Percentiles rank a stretch among this genome's conserved stretches.
These are phyloP conservation scores for Penicillium decumbens DNA, from an alignment of 2,329 filamentous ascomycete genomes.

Conservation along the genomic window DNA sequence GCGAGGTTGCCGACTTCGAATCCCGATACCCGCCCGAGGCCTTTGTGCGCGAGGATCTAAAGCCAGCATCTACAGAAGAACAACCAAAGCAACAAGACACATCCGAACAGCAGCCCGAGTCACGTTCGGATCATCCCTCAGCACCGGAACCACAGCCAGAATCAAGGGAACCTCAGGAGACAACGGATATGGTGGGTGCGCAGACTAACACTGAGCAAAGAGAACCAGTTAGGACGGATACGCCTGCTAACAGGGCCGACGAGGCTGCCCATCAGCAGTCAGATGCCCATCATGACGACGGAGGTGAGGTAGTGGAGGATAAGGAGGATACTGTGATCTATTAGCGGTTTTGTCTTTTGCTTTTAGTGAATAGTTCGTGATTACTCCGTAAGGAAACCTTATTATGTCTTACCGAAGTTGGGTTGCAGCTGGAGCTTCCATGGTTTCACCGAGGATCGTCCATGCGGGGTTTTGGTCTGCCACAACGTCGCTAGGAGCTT, in stretches of 20 bases:
- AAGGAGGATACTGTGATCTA: constrained; percentile 92
- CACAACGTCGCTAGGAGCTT: not conserved
- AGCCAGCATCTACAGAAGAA: constrained; percentile 10
- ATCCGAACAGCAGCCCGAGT: constrained; percentile 16
- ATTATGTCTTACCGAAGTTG: not conserved
- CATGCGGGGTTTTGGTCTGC: constrained; percentile 4
- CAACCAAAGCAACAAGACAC: constrained; percentile 25
- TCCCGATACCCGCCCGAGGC: constrained; percentile 39
- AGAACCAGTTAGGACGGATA: constrained; percentile 16
- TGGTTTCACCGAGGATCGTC: constrained; percentile 2
- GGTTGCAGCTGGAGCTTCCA: not conserved
- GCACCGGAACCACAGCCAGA: constrained; percentile 15
- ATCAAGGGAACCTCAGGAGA: constrained; percentile 35
- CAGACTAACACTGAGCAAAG: constrained; percentile 19
- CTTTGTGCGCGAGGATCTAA: constrained; percentile 17
- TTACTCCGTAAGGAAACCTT: too few relatives aligned
- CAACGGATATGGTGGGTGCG: constrained; percentile 30
- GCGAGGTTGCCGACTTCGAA: constrained; percentile 62
- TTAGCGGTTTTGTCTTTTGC: constrained; percentile 37
- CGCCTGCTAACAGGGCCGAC: constrained; percentile 27
- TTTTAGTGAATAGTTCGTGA: not conserved
- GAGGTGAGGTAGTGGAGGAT: constrained; percentile 72
- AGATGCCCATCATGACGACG: constrained; percentile 58
- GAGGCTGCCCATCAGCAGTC: constrained; percentile 39
- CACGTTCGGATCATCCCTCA: constrained; percentile 18